phyloP scores from a whole-genome alignment of 768 basidiomycete species.

The Suillus brevipes region DNA sequence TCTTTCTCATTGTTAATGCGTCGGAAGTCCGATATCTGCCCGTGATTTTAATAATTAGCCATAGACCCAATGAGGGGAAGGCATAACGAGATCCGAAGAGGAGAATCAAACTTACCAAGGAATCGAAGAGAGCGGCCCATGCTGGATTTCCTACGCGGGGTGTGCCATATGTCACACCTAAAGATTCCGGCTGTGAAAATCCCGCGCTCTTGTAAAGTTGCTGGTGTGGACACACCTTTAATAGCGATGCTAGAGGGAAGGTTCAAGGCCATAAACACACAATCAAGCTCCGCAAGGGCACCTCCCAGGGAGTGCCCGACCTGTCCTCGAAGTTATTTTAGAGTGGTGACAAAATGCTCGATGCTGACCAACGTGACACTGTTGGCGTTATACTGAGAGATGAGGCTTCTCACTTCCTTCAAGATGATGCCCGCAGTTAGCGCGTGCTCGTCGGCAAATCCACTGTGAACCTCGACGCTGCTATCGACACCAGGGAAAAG shows the following conservation, averaged over 20 bases:
- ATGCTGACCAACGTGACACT: conserved; percentile 43
- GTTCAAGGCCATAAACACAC: conserved; percentile 48
- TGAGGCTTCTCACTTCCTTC: conserved; percentile 40
- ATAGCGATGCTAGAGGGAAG: conserved; percentile 40
- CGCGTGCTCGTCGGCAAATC: conserved; percentile 54
- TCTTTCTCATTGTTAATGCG: conserved; percentile 38
- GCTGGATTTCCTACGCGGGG: conserved; percentile 31
- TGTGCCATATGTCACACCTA: conserved; percentile 29
- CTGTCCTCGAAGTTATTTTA: conserved; percentile 14
- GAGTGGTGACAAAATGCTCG: conserved; percentile 4
- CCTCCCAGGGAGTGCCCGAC: conserved; percentile 55
- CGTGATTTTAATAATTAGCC: neutral
- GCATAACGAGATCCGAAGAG: neutral
- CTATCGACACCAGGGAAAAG: conserved; percentile 57
- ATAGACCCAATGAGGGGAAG: neutral
- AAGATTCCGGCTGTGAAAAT: neutral
- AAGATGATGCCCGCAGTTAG: conserved; percentile 47
- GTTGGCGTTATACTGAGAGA: conserved; percentile 38
- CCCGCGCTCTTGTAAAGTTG: neutral
- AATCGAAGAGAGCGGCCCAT: conserved; percentile 31
- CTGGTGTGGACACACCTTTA: conserved; percentile 19
- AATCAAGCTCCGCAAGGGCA: conserved; percentile 52
- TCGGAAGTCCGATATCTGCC: conserved; percentile 26
- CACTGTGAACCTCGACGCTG: conserved; percentile 48
- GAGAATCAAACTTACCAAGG: conserved; percentile 17